Evolutionary conservation across 2,329 filamentous ascomycete genomes (phyloP), one percentile per base, ranked within the genome.

Genomic region (Beauveria pseudobassiana): DNA sequence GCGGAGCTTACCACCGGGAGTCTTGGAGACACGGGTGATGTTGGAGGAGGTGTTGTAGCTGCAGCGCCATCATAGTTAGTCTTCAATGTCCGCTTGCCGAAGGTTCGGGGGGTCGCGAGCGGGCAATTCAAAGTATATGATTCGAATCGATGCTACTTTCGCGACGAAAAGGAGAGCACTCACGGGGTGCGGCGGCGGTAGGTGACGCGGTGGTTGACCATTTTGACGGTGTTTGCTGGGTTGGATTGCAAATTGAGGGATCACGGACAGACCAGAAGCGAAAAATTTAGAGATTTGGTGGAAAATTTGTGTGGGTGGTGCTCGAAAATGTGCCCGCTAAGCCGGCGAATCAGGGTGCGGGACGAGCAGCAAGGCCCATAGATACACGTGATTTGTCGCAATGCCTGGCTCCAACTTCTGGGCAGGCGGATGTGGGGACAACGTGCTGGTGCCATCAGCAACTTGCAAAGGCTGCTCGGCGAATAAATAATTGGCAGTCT

Each of bases 31-130:
- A 77, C 95, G 90, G 78, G 95, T 93, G 82, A 92, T 91, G 90
- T 99, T 97, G 79, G 91, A 96, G 78, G 84, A 84, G 79, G 93
- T 98, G 88, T 98, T 98, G 90, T 98, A 99, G 77, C 91, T 95
- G 75, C 63, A 66, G 64, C 64, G 52, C 64, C 55, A 54, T 59
- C 43, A 63, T 57, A 65, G 54, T 65, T 49, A 62, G 55, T 30
- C 59, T 46, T 64, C 43, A 50, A 43, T 43, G 51, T 26, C 59
- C 50, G 40, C n/a, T 49, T 53, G 42, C 24, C 20, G 26, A 28
- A n/a, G 5, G 14, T 24, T 26, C 7, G 43, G 26, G 14, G 14
- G 28, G 49, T 60, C 58, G 63, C 63, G 55, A 56, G 64, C 49
- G 61, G 62, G 53, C 65, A 52, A 58, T 57, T 66, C 59, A 61